Evolutionary conservation across 208 protist genomes (phyloP), one percentile per base, ranked within the genome.

Genomic region (Wallacemonas rigidus): DNA sequence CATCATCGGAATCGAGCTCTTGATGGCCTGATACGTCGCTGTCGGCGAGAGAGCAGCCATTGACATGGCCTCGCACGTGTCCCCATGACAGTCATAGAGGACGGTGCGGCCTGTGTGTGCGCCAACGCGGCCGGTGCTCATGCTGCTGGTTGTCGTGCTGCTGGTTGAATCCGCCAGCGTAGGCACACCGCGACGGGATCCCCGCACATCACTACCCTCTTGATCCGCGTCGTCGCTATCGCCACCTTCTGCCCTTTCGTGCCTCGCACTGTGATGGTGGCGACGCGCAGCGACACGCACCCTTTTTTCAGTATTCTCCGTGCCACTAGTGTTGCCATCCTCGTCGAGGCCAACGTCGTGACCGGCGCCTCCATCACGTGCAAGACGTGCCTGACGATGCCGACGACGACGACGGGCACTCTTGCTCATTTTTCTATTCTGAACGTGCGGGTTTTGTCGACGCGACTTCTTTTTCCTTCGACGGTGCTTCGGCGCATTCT

Each of bases 1-100:
- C 2, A 81, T 54, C 36, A 80, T 72, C 35, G 75, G 76, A 1
- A 62, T 79, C 1, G 81, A 76, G 55, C 65, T 86, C 69, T 86
- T 83, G 72, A 93, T 93, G 3, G 85, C 88, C 41, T 87, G 79
- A 57, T 93, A 93, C 36, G 88, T 93, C 3, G 77, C 58, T 9
- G 88, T 91, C n/a, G 79, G 85, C 11, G 40, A 45, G 39, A 75
- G 54, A 3, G 65, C 50, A 3, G 54, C 45, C n/a, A n/a, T 1
- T 3, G 39, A 36, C 38, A 35, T 4, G 54, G 38, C 39, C n/a
- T 65, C 12, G 40, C 40, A 63, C 15, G 14, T 63, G 68, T 47
- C 68, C 3, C 41, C 54, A n/a, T 47, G 51, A 7, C 60, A 12
- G 50, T 65, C 60, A 17, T 65, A 65, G 6, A 53, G 12, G 53